Percentiles rank a stretch among this genome's conserved stretches.
Evolutionary conservation across 371 early-diverging fungal genomes (phyloP).

Genomic region (Syncephalastrum monosporum): DNA sequence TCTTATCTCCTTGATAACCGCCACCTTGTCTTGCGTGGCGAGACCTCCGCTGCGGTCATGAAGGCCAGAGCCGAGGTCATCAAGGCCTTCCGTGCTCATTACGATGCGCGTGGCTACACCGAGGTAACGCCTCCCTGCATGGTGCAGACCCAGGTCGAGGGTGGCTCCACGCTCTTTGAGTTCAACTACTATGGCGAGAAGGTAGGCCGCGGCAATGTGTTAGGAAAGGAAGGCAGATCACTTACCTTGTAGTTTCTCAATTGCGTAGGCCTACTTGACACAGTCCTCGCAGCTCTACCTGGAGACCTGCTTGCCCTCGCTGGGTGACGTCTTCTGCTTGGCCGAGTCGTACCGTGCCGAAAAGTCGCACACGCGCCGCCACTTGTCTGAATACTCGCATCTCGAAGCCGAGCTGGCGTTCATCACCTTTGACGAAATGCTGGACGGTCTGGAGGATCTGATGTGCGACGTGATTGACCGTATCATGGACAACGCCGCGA

Average conservation of each 20-base stretch:
- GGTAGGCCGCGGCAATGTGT: slow-evolving; percentile 16
- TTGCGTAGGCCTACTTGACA: slow-evolving; percentile 91
- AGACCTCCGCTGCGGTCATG: slow-evolving; percentile 87
- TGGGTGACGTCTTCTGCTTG: slow-evolving; percentile 98
- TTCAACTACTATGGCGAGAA: slow-evolving; percentile 98
- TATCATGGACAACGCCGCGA: slow-evolving; percentile 75
- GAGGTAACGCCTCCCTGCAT: slow-evolving; percentile 99
- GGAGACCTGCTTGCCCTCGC: slow-evolving; percentile 96
- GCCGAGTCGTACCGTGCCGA: slow-evolving; percentile 99
- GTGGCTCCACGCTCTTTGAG: slow-evolving; percentile 97
- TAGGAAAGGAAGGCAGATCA: not conserved
- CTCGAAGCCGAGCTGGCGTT: slow-evolving; percentile 99
- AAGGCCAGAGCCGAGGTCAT: slow-evolving; percentile 89
- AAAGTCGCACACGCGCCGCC: slow-evolving; percentile 98
- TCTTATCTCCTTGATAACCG: slow-evolving; percentile 91
- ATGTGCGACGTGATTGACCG: slow-evolving; percentile 85
- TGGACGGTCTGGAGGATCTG: slow-evolving; percentile 92
- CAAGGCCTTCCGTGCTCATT: slow-evolving; percentile 95
- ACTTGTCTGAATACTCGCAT: slow-evolving; percentile 99
- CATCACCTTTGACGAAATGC: slow-evolving; percentile 91
- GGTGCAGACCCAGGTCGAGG: slow-evolving; percentile 99
- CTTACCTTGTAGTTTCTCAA: not conserved
- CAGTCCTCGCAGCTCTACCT: slow-evolving; percentile 99
- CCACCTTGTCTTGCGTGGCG: slow-evolving; percentile 97
- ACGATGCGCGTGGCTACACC: slow-evolving; percentile 75